These are phyloP conservation scores for Acacia pycnantha DNA, from an alignment of 331 rosid genomes.

Conservation along the genomic window DNA sequence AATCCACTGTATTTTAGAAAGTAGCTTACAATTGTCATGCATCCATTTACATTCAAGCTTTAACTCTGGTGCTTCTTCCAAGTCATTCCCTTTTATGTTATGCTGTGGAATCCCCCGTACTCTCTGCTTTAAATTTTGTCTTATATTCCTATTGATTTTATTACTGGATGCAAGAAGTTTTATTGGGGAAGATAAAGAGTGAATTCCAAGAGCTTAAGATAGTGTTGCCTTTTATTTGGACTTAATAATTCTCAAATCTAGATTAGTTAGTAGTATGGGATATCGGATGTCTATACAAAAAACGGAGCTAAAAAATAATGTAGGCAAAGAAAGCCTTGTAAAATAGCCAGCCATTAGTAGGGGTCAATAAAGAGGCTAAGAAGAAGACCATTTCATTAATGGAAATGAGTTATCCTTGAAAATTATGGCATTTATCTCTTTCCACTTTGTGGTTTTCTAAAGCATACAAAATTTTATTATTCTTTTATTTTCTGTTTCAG, in stretches of 20 bases:
- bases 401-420: not conserved
- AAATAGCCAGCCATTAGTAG: not conserved
- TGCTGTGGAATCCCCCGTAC: not conserved
- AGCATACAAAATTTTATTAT: not conserved
- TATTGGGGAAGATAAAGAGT: not conserved
- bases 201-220: not conserved
- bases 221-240: not conserved
- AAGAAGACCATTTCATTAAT: not conserved
- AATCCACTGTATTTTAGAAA: not conserved
- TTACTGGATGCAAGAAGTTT: not conserved
- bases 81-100: not conserved
- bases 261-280: not conserved
- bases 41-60: not conserved
- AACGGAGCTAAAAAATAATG: not conserved
- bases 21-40: not conserved
- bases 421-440: not conserved
- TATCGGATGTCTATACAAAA: not conserved
- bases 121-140: not conserved
- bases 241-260: not conserved
- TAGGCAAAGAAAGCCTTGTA: not conserved
- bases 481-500: slow-evolving; percentile 15
- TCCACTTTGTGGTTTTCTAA: slow-evolving; percentile 9
- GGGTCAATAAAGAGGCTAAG: not conserved
- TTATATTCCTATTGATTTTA: not conserved
- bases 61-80: not conserved